Evolutionary conservation across 805 yeast genomes (phyloP).

Genomic region (Torulaspora franciscae): DNA sequence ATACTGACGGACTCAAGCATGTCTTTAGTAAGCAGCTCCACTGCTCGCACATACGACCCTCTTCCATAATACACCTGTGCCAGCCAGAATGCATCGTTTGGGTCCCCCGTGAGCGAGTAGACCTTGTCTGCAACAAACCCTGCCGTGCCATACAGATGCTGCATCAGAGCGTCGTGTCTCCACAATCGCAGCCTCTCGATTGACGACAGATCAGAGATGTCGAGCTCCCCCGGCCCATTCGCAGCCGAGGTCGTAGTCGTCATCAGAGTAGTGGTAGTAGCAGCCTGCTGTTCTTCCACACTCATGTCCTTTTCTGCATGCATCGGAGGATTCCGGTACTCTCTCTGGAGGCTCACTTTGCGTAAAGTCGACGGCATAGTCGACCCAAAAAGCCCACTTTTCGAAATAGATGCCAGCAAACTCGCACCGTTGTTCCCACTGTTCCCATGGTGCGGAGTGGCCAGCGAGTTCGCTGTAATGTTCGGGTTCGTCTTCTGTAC

Average conservation of each 20-base stretch:
- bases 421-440: slow-evolving; percentile 19
- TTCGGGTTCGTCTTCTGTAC: slow-evolving; percentile 20
- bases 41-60: slow-evolving; percentile 75
- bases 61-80: slow-evolving; percentile 81
- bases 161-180: slow-evolving; percentile 91
- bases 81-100: slow-evolving; percentile 93
- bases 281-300: slow-evolving; percentile 7
- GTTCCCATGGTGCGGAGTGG: slow-evolving; percentile 43
- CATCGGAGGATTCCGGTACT: slow-evolving; percentile 15
- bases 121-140: slow-evolving; percentile 90
- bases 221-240: slow-evolving; percentile 22
- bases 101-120: slow-evolving; percentile 73
- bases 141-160: slow-evolving; percentile 86
- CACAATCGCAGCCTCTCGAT: slow-evolving; percentile 83
- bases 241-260: slow-evolving; percentile 22
- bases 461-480: slow-evolving; percentile 30
- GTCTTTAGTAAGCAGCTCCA: slow-evolving; percentile 57
- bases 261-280: slow-evolving; percentile 15
- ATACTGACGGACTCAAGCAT: slow-evolving; percentile 53
- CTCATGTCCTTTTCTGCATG: slow-evolving; percentile 3
- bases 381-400: slow-evolving; percentile 28
- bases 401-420: slow-evolving; percentile 25
- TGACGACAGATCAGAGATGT: slow-evolving; percentile 45
- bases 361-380: slow-evolving; percentile 32
- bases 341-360: slow-evolving; percentile 27